Percentiles rank a stretch among this genome's conserved stretches.
phyloP scores from a whole-genome alignment of 1,284 basidiomycete species.

The Cryptococcus neoformans region DNA sequence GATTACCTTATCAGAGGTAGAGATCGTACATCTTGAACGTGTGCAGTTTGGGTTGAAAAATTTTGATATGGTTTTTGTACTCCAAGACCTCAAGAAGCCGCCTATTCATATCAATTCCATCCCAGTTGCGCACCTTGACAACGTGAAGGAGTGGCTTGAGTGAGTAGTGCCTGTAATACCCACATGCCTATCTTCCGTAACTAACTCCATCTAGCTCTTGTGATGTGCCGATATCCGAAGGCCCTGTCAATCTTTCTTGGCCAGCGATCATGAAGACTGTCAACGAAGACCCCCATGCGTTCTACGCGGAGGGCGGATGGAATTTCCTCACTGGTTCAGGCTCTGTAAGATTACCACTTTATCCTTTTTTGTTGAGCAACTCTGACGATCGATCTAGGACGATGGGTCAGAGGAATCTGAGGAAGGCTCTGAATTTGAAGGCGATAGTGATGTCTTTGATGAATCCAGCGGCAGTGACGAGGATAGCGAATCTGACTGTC shows the following conservation, averaged over 20 bases:
- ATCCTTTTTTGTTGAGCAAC: conserved; percentile 3
- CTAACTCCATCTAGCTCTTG: conserved; percentile 63
- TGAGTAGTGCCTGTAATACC: conserved; percentile 52
- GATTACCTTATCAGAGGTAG: conserved; percentile 90
- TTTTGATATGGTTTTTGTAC: conserved; percentile 95
- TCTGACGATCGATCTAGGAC: conserved; percentile 46
- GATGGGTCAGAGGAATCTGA: conserved; percentile 65
- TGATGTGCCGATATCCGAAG: conserved; percentile 93
- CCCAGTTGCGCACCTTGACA: conserved; percentile 83
- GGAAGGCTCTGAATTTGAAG: conserved; percentile 71
- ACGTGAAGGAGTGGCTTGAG: conserved; percentile 99
- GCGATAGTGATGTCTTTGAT: conserved; percentile 44
- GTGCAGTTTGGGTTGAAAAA: conserved; percentile 96
- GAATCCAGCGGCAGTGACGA: conserved; percentile 47
- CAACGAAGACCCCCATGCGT: conserved; percentile 92
- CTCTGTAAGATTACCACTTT: conserved; percentile 54
- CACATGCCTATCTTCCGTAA: background rate
- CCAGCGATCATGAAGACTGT: conserved; percentile 96
- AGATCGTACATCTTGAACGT: conserved; percentile 94
- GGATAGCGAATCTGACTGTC: conserved; percentile 56
- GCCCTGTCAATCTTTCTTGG: conserved; percentile 98
- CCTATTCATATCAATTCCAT: conserved; percentile 96
- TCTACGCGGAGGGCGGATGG: conserved; percentile 97
- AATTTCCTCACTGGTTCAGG: conserved; percentile 73
- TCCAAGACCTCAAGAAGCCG: conserved; percentile 90